Base-by-base conservation (phyloP, 306 rosid genomes). In the Senna siamea region DNA sequence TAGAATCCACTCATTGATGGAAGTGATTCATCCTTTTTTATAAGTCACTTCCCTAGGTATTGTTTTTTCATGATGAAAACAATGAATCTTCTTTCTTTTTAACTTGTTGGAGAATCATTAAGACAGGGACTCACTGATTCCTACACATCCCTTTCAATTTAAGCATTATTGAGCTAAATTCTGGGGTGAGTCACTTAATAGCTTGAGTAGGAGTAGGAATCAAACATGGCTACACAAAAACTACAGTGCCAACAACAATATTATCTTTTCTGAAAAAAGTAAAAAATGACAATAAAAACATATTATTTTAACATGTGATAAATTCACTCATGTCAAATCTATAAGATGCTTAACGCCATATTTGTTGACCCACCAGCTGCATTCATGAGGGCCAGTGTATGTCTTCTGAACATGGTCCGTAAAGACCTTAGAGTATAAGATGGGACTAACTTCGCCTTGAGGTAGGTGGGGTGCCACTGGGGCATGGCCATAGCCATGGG, bases 131-230 rank as follows among this genome's bases (percentile, higher is more conserved):
- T 73, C 23, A 8, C 59, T 26, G 62, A 82, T 54, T 46, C 9
- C 2, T 15, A 0, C 35, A 6, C 35, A 5, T 12, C 56, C 62
- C 62, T 37, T 43, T 43, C 26, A 66, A 81, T 23, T 60, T 26
- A 54, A 60, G 57, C 77, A 82, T 55, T 47, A 54, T 40, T 74
- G 35, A 69, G 70, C 28, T 56, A 47, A 22, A 41, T 19, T 73
- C 58, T 51, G 7, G 34, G 46, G 44, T 28, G 8, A 9, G 4
- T 38, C 3, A 37, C 32, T 18, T 1, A 37, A 52, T 4, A 63
- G 18, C 9, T 57, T 43, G 34, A 18, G 56, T 6, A 23, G 66
- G 34, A 67, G 44, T 7, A 41, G 13, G 66, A 17, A 61, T 53
- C 38, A 61, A 19, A 30, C 40, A 48, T 38, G 69, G 34, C 26